Evolutionary conservation across 441 rosid species (phyloP).

Genomic region (Viola pubescens): DNA sequence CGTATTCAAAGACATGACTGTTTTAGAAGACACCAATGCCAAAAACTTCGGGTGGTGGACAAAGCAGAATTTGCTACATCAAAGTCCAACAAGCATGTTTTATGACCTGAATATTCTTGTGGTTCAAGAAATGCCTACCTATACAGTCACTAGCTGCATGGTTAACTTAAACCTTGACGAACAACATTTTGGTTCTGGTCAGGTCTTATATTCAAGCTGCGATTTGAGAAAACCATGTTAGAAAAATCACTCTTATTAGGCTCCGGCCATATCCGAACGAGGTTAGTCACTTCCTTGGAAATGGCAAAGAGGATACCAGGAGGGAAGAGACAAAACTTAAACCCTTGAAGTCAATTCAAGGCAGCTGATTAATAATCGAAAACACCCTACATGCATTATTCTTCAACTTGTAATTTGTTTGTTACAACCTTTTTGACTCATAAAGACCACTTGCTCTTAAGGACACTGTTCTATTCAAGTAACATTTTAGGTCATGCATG

Average conservation of each 20-base stretch:
- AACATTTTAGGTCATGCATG: too few relatives aligned
- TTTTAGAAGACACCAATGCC: not conserved
- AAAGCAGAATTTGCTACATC: not conserved
- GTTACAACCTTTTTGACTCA: not conserved
- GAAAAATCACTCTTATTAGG: too few relatives aligned
- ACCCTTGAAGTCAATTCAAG: conserved; percentile 10
- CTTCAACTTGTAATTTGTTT: too few relatives aligned
- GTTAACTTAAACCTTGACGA: too few relatives aligned
- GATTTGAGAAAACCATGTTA: too few relatives aligned
- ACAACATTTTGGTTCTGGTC: too few relatives aligned
- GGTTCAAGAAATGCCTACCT: not conserved
- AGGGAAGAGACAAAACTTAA: too few relatives aligned
- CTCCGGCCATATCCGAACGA: too few relatives aligned
- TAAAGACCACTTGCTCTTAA: not conserved
- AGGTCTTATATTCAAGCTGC: too few relatives aligned
- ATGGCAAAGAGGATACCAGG: too few relatives aligned
- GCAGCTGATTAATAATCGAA: conserved; percentile 10
- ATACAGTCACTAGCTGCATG: not conserved
- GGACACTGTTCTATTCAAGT: too few relatives aligned
- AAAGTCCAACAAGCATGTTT: conserved; percentile 1
- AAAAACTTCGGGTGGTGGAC: not conserved
- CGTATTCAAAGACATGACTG: not conserved
- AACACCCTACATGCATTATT: not conserved
- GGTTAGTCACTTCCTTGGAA: too few relatives aligned
- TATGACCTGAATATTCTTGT: conserved; percentile 9